Evolutionary conservation across 257 asterid species (phyloP), one percentile per base, ranked within the genome.

Genomic region (Przewalskia tangutica): DNA sequence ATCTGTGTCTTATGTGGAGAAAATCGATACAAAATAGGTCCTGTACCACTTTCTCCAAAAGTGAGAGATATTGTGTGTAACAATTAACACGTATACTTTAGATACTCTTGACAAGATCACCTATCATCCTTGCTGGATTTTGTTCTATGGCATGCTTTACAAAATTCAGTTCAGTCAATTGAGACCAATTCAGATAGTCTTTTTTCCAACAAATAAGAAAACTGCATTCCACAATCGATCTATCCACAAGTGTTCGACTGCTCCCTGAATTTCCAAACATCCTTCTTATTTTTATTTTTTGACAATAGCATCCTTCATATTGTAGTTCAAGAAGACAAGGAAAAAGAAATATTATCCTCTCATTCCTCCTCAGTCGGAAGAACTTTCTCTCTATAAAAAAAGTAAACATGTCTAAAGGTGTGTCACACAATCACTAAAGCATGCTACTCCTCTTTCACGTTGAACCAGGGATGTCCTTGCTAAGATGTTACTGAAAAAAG

Each of bases 91-190:
- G 51, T 66, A 77, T 53, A 76, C 13, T 53, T 68, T 64, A 70
- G 51, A 70, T 59, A 42, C 63, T 81, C 42, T 38, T 67, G 76
- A 23, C 50, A 77, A 34, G 60, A 81, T 36, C 59, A 71, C 34
- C 80, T 13, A 75, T 75, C 79, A 75, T 50, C 80, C 2, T 75
- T 75, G 62, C 80, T 50, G 46, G 80, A 75, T 75, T 50, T 75
- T 48, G 44, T 50, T 23, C 46, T 27, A 23, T 27, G 62, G 16
- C 27, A 23, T 2, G 4, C 46, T 23, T 50, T 7, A 42, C 44
- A 10, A 13, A 48, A 1, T 48, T 23, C 46, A 50, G 80, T 55
- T 55, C 40, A 48, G 5, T 23, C 62, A 7, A 51, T 75, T 50
- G 46, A 50, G 50, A 50, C 60, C 8, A 63, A 34, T 63, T 63